A percentile compares a stretch with the other conserved stretches of the same genome.
phyloP scores from a whole-genome alignment of 2,329 filamentous ascomycete genomes.

The Nemania abortiva region DNA sequence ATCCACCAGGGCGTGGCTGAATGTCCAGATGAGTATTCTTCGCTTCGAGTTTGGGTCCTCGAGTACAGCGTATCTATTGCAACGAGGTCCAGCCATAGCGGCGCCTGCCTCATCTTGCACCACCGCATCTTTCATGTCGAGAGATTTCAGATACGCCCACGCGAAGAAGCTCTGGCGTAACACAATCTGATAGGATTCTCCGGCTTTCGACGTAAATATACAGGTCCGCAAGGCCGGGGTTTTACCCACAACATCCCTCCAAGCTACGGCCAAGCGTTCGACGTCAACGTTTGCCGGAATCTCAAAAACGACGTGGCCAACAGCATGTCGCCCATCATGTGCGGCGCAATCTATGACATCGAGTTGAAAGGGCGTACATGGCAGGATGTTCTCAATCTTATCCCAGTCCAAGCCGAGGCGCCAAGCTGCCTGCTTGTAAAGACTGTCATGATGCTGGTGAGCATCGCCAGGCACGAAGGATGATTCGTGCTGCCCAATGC shows the following conservation, averaged over 20 bases:
- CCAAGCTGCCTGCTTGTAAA: slow-evolving; percentile 24
- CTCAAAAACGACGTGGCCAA: slow-evolving; percentile 30
- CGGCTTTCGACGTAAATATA: slow-evolving; percentile 27
- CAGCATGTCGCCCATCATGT: slow-evolving; percentile 21
- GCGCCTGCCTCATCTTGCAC: slow-evolving; percentile 30
- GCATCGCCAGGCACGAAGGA: slow-evolving; percentile 3
- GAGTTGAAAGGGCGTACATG: slow-evolving; percentile 29
- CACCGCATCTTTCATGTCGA: slow-evolving; percentile 22
- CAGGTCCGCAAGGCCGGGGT: slow-evolving; percentile 24
- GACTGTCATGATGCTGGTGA: slow-evolving; percentile 5
- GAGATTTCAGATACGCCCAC: slow-evolving; percentile 14
- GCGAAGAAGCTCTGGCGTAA: slow-evolving; percentile 16
- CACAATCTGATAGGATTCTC: slow-evolving; percentile 25
- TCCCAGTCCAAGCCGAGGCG: slow-evolving; percentile 25
- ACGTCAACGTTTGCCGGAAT: slow-evolving; percentile 18
- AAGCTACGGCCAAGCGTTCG: slow-evolving; percentile 28
- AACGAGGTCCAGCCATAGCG: slow-evolving; percentile 28
- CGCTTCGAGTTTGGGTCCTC: not conserved
- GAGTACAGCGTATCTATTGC: slow-evolving; percentile 30
- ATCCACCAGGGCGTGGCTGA: slow-evolving; percentile 29
- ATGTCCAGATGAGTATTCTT: slow-evolving; percentile 32
- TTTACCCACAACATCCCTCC: slow-evolving; percentile 24
- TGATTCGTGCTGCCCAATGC: no score
- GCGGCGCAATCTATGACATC: slow-evolving; percentile 30
- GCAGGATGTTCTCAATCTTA: slow-evolving; percentile 25